phyloP scores from a whole-genome alignment of 208 protist species.

The Vickermania ingenoplastis region DNA sequence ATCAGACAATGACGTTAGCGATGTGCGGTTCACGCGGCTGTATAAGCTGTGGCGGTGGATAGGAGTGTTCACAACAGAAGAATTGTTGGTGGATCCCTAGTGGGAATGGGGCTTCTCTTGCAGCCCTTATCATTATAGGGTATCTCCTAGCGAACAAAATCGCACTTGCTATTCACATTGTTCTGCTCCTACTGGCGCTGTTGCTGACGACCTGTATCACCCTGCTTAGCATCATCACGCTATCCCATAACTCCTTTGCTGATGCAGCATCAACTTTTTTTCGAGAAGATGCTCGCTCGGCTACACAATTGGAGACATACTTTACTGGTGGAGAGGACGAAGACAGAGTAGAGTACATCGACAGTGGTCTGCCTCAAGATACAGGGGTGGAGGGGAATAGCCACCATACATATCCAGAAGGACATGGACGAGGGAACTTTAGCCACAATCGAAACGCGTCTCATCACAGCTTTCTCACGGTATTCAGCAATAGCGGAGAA shows the following conservation, averaged over 20 bases:
- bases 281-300: slow-evolving; percentile 22
- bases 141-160: slow-evolving; percentile 16
- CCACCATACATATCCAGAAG: neutral
- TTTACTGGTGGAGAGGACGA: slow-evolving; percentile 17
- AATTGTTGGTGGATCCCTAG: neutral
- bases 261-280: slow-evolving; percentile 34
- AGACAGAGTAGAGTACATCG: neutral
- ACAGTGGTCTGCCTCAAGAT: neutral
- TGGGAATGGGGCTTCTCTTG: slow-evolving; percentile 15
- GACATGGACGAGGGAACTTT: too few relatives aligned
- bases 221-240: slow-evolving; percentile 22
- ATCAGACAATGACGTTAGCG: neutral
- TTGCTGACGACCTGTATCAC: slow-evolving; percentile 15
- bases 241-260: slow-evolving; percentile 57
- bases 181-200: slow-evolving; percentile 18
- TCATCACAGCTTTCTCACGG: neutral
- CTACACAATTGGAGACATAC: slow-evolving; percentile 21
- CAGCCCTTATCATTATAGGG: slow-evolving; percentile 27
- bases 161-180: slow-evolving; percentile 18
- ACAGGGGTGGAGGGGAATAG: neutral
- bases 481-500: neutral
- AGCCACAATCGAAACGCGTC: neutral
- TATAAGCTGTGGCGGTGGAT: neutral
- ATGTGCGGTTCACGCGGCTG: neutral
- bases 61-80: neutral